These are phyloP conservation scores for Pythium vanterpoolii DNA, from an alignment of 352 stramenopile genomes.

Conservation along the genomic window DNA sequence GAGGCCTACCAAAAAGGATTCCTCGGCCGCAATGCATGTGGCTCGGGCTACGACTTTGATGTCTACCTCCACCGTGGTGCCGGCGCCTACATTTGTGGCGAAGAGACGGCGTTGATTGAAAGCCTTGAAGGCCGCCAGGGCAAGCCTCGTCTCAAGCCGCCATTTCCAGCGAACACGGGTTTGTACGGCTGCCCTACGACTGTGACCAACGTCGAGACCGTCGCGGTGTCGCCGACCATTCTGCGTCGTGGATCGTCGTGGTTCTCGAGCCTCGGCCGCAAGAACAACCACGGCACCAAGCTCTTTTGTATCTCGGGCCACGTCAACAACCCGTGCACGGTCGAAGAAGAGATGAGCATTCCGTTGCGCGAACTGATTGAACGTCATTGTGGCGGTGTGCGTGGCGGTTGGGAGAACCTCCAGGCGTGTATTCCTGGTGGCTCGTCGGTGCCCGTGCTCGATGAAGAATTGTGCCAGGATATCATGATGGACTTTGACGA, in stretches of 20 bases:
- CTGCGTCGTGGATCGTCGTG: slow-evolving; percentile 94
- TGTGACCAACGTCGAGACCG: slow-evolving; percentile 99
- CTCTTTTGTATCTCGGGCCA: slow-evolving; percentile 99
- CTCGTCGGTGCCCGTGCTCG: slow-evolving; percentile 95
- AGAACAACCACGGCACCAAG: slow-evolving; percentile 99
- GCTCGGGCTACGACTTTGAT: slow-evolving; percentile 99
- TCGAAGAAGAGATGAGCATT: slow-evolving; percentile 99
- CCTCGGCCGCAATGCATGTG: slow-evolving; percentile 96
- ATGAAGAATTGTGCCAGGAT: slow-evolving; percentile 92
- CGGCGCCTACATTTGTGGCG: slow-evolving; percentile 99
- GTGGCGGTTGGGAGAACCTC: slow-evolving; percentile 98
- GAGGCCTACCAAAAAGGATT: slow-evolving; percentile 97
- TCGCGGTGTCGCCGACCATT: slow-evolving; percentile 98
- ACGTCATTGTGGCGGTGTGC: slow-evolving; percentile 97
- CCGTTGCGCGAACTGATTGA: slow-evolving; percentile 98
- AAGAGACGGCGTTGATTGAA: slow-evolving; percentile 99
- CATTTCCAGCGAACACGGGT: slow-evolving; percentile 98
- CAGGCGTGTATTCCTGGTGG: slow-evolving; percentile 98
- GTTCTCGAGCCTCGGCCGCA: slow-evolving; percentile 96
- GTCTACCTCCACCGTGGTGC: slow-evolving; percentile 98
- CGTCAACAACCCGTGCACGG: slow-evolving; percentile 98
- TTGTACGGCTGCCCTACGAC: slow-evolving; percentile 99
- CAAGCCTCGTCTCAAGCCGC: slow-evolving; percentile 98
- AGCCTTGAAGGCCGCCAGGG: slow-evolving; percentile 97
- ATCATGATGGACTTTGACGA: slow-evolving; percentile 99